phyloP scores from a whole-genome alignment of 2,329 filamentous ascomycete genomes.

The Rhynchosporium agropyri region DNA sequence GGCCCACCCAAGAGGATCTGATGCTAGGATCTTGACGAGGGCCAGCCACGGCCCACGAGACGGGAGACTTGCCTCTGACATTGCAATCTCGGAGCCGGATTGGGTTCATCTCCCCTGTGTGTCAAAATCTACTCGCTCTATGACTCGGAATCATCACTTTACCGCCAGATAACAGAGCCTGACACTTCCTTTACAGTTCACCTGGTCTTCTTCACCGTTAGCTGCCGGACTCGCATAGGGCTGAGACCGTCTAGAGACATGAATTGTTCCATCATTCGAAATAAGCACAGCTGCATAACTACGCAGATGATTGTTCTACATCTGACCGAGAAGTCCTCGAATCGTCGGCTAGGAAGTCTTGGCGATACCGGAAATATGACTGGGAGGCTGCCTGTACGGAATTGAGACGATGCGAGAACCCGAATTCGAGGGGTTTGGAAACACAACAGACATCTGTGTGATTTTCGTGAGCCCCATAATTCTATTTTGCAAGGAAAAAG shows the following conservation, averaged over 20 bases:
- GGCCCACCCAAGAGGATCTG: slow-evolving; percentile 26
- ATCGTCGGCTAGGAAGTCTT: not conserved
- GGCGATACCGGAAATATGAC: slow-evolving; percentile 9
- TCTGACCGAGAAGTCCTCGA: slow-evolving; percentile 3
- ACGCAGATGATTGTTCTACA: not conserved
- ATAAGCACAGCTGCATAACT: slow-evolving; percentile 8
- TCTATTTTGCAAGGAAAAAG: not conserved
- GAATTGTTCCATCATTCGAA: slow-evolving; percentile 22
- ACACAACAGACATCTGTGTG: slow-evolving; percentile 1
- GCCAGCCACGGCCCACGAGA: not conserved
- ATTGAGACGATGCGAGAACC: slow-evolving; percentile 9
- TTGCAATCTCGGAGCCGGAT: slow-evolving; percentile 15
- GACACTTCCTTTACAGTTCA: not conserved
- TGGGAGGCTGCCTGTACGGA: not conserved
- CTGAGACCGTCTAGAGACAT: slow-evolving; percentile 34
- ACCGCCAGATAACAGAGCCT: not conserved
- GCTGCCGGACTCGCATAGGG: slow-evolving; percentile 26
- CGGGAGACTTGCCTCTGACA: slow-evolving; percentile 1
- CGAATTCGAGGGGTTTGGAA: not conserved
- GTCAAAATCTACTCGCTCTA: slow-evolving; percentile 11
- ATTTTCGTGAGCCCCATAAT: not conserved
- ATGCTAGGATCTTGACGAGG: slow-evolving; percentile 28
- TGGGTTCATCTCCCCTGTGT: slow-evolving; percentile 25
- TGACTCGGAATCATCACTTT: not conserved
- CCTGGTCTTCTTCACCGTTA: not conserved